Conservation (phyloP, 768 basidiomycete species). For the Austroboletus eburneus region DNA sequence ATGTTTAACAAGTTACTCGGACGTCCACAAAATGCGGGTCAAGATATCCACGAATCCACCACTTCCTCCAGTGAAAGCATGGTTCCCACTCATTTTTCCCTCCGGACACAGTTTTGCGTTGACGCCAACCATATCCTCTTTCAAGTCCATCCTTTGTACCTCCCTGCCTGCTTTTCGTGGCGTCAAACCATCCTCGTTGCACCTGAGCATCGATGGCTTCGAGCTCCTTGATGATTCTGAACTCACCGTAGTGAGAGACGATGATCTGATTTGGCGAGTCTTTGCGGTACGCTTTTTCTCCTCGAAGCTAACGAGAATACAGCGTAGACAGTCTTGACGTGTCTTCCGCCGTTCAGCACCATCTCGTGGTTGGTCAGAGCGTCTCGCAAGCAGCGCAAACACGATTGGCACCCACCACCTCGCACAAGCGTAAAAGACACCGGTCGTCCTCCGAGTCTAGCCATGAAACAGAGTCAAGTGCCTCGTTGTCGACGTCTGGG, state of each 20-base stretch:
- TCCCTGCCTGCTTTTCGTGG: slow-evolving; percentile 10
- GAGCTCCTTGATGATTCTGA: slow-evolving; percentile 27
- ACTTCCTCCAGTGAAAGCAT: slow-evolving; percentile 47
- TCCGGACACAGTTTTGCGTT: not conserved
- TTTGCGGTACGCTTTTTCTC: too few species aligned
- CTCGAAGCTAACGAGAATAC: not conserved
- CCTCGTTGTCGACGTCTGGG: slow-evolving; percentile 16
- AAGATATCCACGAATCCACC: slow-evolving; percentile 46
- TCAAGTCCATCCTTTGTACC: slow-evolving; percentile 21
- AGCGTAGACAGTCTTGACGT: slow-evolving; percentile 17
- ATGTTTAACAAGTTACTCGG: too few species aligned
- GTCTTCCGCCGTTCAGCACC: not conserved
- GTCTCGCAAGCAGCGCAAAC: not conserved
- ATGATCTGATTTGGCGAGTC: slow-evolving; percentile 26
- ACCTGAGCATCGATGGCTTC: slow-evolving; percentile 27
- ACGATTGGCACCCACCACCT: not conserved
- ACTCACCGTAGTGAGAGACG: slow-evolving; percentile 24
- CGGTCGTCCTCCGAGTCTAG: slow-evolving; percentile 15
- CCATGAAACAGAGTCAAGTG: slow-evolving; percentile 13
- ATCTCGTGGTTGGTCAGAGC: not conserved
- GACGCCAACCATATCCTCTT: slow-evolving; percentile 3
- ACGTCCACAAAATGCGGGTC: slow-evolving; percentile 41
- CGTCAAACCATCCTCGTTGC: slow-evolving; percentile 2
- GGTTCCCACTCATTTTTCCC: slow-evolving; percentile 39
- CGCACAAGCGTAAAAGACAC: slow-evolving; percentile 27